Evolutionary conservation across 805 yeast genomes (phyloP), one percentile per base, ranked within the genome.

Genomic region (Yarrowia hollandica): DNA sequence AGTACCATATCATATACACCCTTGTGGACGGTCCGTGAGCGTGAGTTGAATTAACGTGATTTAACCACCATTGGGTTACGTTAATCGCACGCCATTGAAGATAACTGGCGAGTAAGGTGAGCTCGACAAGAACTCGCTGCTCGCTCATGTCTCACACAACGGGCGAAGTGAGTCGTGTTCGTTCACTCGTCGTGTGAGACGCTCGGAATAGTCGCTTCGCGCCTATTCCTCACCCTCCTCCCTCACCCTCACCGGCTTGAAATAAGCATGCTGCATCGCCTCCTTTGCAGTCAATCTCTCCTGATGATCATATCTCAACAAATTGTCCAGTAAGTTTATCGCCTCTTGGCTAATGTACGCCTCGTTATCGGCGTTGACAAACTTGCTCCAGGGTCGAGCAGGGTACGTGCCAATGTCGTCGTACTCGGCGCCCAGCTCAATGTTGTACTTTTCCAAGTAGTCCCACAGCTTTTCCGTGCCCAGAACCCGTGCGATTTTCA

Each of bases 231-330:
- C 58, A 12, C 58, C 58, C 33, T 52, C 42, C 12, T 52, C 44
- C 10, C 44, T 22, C 10, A 35, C 58, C 14, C 65, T 34, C n/a
- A 72, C 63, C 5, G 68, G 68, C 22, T 79, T 79, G 72, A 86
- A 85, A 69, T 84, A 86, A 10, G 77, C 76, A 73, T 90, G 96
- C 3, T 71, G 80, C 90, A 89, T 82, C 15, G 96, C 95, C 71
- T 90, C 96, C 70, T 80, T 77, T 2, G 97, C 96, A 4, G 97
- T 90, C 61, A 88, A 77, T 68, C 97, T 81, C 67, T 85, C 88
- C 70, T 86, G 91, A 69, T 90, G 97, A 70, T 90, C 96, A 67
- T 88, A 90, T 61, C 85, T 79, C 67, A 90, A 75, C 62, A 90
- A 72, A 59, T 82, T 79, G 67, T 88, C 95, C 62, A 89, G 77